Conservation (phyloP, 768 basidiomycete genomes). For the Suillus cothurnatus region DNA sequence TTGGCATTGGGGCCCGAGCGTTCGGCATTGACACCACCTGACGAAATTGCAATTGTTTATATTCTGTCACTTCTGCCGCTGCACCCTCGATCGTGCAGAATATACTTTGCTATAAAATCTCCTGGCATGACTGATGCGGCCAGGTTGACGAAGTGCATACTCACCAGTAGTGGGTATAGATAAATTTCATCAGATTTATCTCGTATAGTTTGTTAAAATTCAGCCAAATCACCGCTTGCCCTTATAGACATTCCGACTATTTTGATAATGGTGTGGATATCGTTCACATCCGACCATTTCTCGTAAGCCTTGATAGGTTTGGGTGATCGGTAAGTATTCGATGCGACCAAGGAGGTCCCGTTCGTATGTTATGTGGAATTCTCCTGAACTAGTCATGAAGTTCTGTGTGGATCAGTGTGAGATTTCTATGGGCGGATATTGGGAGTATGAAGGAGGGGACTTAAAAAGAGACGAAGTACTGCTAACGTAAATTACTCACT, state of each 20-base stretch:
- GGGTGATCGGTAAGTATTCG: not conserved
- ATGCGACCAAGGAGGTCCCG: not conserved
- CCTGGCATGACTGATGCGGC: not conserved
- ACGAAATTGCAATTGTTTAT: not conserved
- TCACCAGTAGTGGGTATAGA: not conserved
- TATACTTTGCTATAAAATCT: not conserved
- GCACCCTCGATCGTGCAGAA: not conserved
- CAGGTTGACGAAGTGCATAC: too few species aligned
- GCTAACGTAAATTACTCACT: too few species aligned
- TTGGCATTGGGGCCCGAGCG: not conserved
- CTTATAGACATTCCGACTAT: not conserved
- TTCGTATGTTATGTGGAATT: slow-evolving; percentile 10
- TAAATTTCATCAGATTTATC: not conserved
- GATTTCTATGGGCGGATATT: not conserved
- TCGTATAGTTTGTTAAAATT: not conserved
- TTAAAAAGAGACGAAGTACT: too few species aligned
- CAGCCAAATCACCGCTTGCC: not conserved
- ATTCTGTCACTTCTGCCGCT: not conserved
- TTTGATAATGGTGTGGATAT: not conserved
- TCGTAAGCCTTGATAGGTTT: not conserved
- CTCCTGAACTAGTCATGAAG: not conserved
- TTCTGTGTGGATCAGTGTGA: not conserved
- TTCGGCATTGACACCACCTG: not conserved
- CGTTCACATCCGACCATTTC: not conserved
- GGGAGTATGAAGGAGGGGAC: not conserved